A percentile compares a stretch with the other conserved stretches of the same genome.
Conservation (phyloP, 1,284 basidiomycete genomes). For the Acaromyces ingoldii region DNA sequence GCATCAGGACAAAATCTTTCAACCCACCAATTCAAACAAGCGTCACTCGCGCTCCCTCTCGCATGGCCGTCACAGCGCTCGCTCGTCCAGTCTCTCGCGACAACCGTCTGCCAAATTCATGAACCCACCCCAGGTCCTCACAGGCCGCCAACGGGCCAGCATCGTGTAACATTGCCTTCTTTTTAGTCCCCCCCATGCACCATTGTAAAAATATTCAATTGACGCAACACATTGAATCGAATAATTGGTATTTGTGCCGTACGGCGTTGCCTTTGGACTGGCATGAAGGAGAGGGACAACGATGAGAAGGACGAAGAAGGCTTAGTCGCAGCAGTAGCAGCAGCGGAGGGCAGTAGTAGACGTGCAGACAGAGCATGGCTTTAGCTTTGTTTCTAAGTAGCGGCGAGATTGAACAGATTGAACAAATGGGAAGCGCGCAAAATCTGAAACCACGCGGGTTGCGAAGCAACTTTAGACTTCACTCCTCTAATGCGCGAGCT, state of each 20-base stretch:
- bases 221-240: background rate
- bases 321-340: too few relatives aligned
- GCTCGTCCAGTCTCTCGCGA: background rate
- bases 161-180: background rate
- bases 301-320: too few relatives aligned
- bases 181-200: background rate
- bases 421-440: background rate
- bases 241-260: too few relatives aligned
- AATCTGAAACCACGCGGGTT: background rate
- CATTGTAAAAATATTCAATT: background rate
- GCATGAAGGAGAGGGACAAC: too few relatives aligned
- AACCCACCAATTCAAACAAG: background rate
- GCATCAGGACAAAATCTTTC: too few relatives aligned
- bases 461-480: background rate
- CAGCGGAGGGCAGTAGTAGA: too few relatives aligned
- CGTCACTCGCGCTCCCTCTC: too few relatives aligned
- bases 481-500: background rate
- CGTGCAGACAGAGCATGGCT: too few relatives aligned
- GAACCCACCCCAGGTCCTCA: background rate
- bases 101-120: background rate
- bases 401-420: background rate
- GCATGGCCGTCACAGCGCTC: background rate
- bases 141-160: background rate
- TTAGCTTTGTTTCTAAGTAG: too few relatives aligned
- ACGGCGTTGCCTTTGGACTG: too few relatives aligned